phyloP scores from a whole-genome alignment of 2,329 filamentous ascomycete genomes.

The Fonsecaea nubica region DNA sequence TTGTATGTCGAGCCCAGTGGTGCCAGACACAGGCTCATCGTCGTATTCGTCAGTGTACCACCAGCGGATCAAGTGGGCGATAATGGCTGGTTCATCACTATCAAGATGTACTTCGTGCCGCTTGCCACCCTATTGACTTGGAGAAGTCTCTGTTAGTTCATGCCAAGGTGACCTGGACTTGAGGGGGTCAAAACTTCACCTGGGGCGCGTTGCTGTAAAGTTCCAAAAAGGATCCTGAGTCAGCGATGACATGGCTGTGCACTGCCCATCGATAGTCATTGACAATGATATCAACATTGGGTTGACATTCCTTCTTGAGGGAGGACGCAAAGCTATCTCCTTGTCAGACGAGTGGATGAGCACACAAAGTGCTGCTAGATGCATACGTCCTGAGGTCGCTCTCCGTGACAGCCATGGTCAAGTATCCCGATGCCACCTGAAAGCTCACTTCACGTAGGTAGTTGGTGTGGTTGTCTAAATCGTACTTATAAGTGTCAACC shows the following conservation, averaged over 20 bases:
- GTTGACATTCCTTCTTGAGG: constrained; percentile 19
- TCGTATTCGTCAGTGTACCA: constrained; percentile 20
- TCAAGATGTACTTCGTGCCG: constrained; percentile 11
- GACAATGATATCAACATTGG: constrained; percentile 19
- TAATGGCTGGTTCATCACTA: constrained; percentile 27
- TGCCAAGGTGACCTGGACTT: not conserved
- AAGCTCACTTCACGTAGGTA: not conserved
- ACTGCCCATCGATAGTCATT: constrained; percentile 20
- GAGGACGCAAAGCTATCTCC: constrained; percentile 15
- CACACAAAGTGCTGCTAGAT: not conserved
- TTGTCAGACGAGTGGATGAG: not conserved
- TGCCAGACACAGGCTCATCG: not conserved
- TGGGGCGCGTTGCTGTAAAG: not conserved
- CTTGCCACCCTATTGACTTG: not conserved
- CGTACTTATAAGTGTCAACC: not conserved
- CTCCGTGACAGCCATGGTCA: not conserved
- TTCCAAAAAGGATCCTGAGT: constrained; percentile 2
- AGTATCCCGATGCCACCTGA: not conserved
- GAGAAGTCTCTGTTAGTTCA: not conserved
- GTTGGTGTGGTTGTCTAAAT: not conserved
- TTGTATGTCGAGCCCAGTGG: not conserved
- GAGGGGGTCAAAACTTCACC: not conserved
- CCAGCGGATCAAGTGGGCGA: constrained; percentile 31
- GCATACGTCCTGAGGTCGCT: constrained; percentile 10
- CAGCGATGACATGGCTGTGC: constrained; percentile 8